A percentile compares a stretch with the other conserved stretches of the same genome.
These are phyloP conservation scores for Ajuga chamaepitys DNA, from an alignment of 257 asterid genomes.

Conservation along the genomic window DNA sequence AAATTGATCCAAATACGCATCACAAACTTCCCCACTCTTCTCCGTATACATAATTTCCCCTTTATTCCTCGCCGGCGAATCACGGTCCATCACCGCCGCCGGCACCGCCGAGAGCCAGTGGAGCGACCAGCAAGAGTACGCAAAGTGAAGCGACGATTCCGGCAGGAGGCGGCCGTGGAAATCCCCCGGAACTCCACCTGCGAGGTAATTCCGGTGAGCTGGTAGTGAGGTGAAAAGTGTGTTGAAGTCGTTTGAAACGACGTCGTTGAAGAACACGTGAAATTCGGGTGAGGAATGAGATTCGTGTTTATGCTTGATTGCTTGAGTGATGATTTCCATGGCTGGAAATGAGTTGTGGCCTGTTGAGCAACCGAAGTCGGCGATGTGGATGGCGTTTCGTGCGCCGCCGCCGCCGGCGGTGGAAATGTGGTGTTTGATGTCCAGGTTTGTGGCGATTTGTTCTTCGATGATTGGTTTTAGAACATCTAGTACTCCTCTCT, in stretches of 20 bases:
- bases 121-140: constrained; percentile 20
- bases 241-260: constrained; percentile 19
- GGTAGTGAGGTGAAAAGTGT: constrained; percentile 22
- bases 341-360: constrained; percentile 34
- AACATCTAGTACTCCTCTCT: background rate
- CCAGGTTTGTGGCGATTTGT: constrained; percentile 10
- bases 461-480: constrained; percentile 7
- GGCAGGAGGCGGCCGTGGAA: constrained; percentile 21
- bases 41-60: constrained; percentile 9
- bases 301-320: constrained; percentile 1
- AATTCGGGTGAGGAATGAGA: background rate
- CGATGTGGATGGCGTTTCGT: background rate
- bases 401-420: too few relatives aligned
- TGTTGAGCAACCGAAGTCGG: constrained; percentile 37
- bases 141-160: constrained; percentile 19
- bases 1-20: constrained; percentile 19
- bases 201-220: background rate
- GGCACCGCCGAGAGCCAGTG: constrained; percentile 16
- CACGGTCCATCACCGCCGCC: background rate
- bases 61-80: constrained; percentile 16
- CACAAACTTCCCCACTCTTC: constrained; percentile 7
- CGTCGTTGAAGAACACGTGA: constrained; percentile 19
- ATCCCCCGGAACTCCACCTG: constrained; percentile 14
- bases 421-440: background rate
- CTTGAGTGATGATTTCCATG: constrained; percentile 15